These are phyloP conservation scores for Populus tomentosa DNA, from an alignment of 441 rosid genomes.

Conservation along the genomic window DNA sequence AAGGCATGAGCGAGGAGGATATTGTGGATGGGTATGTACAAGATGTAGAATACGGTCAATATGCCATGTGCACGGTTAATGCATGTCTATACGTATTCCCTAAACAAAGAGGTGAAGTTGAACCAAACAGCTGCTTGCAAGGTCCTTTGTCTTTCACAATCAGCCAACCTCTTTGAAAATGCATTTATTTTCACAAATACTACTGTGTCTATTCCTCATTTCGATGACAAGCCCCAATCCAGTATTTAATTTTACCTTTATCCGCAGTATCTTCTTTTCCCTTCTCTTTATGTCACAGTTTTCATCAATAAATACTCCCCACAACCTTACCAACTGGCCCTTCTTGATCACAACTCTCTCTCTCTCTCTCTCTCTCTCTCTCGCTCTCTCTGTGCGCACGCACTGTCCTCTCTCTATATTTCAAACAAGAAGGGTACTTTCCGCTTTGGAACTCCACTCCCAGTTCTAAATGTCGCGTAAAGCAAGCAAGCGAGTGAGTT, in stretches of 20 bases:
- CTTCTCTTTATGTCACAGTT: slow-evolving; percentile 1
- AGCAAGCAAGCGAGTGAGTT: background rate
- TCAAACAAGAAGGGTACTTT: background rate
- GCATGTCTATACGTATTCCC: slow-evolving; percentile 7
- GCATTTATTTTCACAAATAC: background rate
- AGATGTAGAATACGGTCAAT: background rate
- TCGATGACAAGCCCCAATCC: background rate
- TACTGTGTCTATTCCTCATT: background rate
- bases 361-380: background rate
- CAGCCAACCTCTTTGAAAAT: slow-evolving; percentile 29
- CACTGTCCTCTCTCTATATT: background rate
- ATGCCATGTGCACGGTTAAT: slow-evolving; percentile 30
- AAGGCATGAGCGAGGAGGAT: background rate
- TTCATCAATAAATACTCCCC: slow-evolving; percentile 27
- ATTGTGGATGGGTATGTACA: background rate
- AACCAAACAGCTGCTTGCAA: background rate
- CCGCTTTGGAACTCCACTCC: background rate
- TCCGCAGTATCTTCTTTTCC: slow-evolving; percentile 4
- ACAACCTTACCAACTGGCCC: slow-evolving; percentile 5
- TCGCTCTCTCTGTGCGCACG: slow-evolving; percentile 6
- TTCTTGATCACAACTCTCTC: slow-evolving; percentile 5
- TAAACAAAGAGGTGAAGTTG: background rate
- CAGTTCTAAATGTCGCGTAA: background rate
- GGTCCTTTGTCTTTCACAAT: background rate
- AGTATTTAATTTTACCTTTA: background rate